These are phyloP conservation scores for Geotrichum europaeum DNA, from an alignment of 1,139 yeast species.

Conservation along the genomic window DNA sequence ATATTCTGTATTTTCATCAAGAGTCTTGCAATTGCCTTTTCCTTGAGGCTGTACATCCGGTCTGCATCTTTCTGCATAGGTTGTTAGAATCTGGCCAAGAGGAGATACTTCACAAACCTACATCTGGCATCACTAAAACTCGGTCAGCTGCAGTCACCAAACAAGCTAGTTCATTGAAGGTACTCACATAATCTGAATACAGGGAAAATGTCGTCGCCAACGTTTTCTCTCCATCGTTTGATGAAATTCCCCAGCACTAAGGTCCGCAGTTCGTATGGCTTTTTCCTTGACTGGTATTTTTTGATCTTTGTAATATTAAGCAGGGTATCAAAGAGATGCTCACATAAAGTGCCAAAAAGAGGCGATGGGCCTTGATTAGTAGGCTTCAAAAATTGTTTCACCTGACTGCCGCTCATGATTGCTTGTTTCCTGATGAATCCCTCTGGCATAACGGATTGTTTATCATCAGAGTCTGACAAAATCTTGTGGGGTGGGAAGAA, in stretches of 20 bases:
- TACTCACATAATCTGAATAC: constrained; percentile 46
- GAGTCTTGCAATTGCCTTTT: constrained; percentile 40
- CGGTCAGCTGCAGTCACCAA: constrained; percentile 19
- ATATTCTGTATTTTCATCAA: constrained; percentile 44
- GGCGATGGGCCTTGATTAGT: constrained; percentile 38
- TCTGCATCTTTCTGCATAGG: constrained; percentile 40
- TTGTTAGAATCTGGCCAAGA: constrained; percentile 39
- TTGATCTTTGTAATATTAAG: constrained; percentile 21
- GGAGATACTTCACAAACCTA: constrained; percentile 39
- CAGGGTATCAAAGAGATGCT: constrained; percentile 27
- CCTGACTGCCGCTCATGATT: not conserved
- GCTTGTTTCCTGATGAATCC: too few relatives aligned
- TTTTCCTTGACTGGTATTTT: constrained; percentile 20
- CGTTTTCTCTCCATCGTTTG: constrained; percentile 53
- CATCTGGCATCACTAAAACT: constrained; percentile 47
- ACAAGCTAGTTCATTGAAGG: not conserved
- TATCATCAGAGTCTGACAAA: not conserved
- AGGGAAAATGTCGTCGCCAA: constrained; percentile 68
- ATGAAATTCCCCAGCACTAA: constrained; percentile 45
- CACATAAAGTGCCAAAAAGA: constrained; percentile 38
- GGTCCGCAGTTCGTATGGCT: constrained; percentile 30
- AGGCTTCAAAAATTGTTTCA: constrained; percentile 23
- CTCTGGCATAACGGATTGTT: too few relatives aligned
- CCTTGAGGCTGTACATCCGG: constrained; percentile 36
- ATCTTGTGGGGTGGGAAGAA: not conserved